phyloP scores from a whole-genome alignment of 441 rosid genomes.

The Melastoma candidum region DNA sequence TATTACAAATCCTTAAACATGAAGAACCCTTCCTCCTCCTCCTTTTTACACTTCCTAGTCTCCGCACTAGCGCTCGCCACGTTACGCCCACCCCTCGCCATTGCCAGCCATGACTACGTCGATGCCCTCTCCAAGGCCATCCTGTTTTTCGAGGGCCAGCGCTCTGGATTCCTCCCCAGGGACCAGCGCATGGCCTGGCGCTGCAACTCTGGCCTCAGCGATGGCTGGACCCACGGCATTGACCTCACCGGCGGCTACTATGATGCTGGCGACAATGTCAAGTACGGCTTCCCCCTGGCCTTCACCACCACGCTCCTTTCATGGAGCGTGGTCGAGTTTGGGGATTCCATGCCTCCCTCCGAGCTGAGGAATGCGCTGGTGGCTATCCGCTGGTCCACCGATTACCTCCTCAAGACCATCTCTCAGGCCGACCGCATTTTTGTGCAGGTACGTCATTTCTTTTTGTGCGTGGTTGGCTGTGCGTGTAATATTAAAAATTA shows the following conservation, averaged over 20 bases:
- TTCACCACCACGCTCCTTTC: constrained; percentile 77
- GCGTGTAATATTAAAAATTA: too few relatives aligned
- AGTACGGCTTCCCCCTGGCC: constrained; percentile 88
- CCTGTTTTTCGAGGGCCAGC: constrained; percentile 91
- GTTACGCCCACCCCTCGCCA: too few relatives aligned
- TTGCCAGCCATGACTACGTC: constrained; percentile 41
- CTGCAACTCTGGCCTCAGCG: constrained; percentile 55
- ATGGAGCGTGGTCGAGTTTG: constrained; percentile 85
- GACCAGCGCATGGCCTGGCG: constrained; percentile 75
- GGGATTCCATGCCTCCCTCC: constrained; percentile 56
- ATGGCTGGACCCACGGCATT: constrained; percentile 57
- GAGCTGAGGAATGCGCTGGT: constrained; percentile 44
- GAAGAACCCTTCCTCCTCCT: too few relatives aligned
- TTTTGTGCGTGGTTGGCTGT: too few relatives aligned
- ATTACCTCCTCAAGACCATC: constrained; percentile 67
- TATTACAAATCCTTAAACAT: too few relatives aligned
- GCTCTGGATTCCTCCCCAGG: constrained; percentile 68
- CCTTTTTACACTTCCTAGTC: too few relatives aligned
- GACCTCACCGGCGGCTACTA: constrained; percentile 86
- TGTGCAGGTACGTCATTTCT: constrained; percentile 50
- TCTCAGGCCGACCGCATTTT: constrained; percentile 84
- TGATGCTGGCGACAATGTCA: constrained; percentile 91
- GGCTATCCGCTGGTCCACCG: constrained; percentile 74
- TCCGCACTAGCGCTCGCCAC: too few relatives aligned
- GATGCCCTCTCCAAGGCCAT: constrained; percentile 82